A percentile compares a stretch with the other conserved stretches of the same genome.
Evolutionary conservation across 805 yeast species (phyloP).

Genomic region (Candida vaughaniae): DNA sequence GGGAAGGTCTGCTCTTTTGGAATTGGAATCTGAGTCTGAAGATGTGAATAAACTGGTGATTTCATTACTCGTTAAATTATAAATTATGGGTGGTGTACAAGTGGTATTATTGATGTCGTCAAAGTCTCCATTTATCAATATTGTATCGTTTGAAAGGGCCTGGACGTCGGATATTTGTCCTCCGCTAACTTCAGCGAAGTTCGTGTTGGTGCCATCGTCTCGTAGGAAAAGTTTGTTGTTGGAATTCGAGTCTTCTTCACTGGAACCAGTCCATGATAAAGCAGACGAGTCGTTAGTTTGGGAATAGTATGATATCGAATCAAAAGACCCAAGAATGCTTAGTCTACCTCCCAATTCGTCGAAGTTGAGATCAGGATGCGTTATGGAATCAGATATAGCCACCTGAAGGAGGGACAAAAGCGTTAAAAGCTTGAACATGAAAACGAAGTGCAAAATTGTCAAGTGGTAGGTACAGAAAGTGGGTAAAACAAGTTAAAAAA

Average conservation of each 20-base stretch:
- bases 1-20: constrained; percentile 17
- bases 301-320: constrained; percentile 28
- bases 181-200: constrained; percentile 34
- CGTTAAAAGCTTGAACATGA: background rate
- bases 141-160: constrained; percentile 24
- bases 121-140: constrained; percentile 38
- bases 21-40: constrained; percentile 1
- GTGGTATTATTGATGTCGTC: constrained; percentile 26
- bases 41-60: constrained; percentile 21
- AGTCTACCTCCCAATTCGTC: constrained; percentile 25
- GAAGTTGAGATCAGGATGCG: constrained; percentile 22
- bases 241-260: background rate
- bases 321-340: constrained; percentile 32
- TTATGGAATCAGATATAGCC: background rate
- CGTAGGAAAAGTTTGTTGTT: constrained; percentile 22
- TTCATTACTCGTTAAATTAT: constrained; percentile 26
- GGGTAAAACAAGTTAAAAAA: too few relatives aligned
- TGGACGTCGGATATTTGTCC: constrained; percentile 30
- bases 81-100: constrained; percentile 34
- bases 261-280: constrained; percentile 16
- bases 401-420: background rate
- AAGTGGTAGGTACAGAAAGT: too few relatives aligned
- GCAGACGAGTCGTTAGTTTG: constrained; percentile 24
- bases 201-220: constrained; percentile 18
- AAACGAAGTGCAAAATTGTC: too few relatives aligned